A percentile compares a stretch with the other conserved stretches of the same genome.
phyloP scores from a whole-genome alignment of 495 filamentous ascomycete species.

The Friedmanniomyces simplex region DNA sequence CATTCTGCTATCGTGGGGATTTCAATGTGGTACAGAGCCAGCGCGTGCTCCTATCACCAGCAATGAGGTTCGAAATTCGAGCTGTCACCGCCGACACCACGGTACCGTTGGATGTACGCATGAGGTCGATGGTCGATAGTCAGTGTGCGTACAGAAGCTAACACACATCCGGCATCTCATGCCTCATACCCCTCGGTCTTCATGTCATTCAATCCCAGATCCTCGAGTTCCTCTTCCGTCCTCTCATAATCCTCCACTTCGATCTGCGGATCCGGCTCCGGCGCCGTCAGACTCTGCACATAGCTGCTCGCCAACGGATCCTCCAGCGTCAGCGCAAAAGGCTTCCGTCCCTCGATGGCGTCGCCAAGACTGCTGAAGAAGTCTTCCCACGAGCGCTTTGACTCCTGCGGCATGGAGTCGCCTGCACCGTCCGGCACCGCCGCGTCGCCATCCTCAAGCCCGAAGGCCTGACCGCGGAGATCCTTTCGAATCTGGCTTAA shows the following conservation, averaged over 20 bases:
- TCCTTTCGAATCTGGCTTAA: conserved; percentile 90
- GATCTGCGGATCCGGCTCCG: conserved; percentile 69
- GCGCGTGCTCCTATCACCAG: no score
- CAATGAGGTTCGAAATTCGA: no score
- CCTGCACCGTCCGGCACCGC: conserved; percentile 43
- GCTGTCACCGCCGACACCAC: no score
- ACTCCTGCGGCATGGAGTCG: conserved; percentile 57
- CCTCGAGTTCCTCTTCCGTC: conserved; percentile 82
- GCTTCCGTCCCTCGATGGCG: conserved; percentile 70
- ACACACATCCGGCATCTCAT: conserved; percentile 11
- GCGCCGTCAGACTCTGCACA: conserved; percentile 71
- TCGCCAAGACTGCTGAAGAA: conserved; percentile 69
- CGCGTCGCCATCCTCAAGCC: conserved; percentile 39
- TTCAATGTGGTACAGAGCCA: no score
- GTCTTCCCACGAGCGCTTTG: conserved; percentile 59
- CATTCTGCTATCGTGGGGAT: no score
- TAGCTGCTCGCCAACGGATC: conserved; percentile 89
- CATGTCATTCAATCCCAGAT: conserved; percentile 83
- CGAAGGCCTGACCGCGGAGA: conserved; percentile 71
- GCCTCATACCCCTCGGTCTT: conserved; percentile 79
- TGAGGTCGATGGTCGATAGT: not conserved
- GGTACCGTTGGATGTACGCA: not conserved
- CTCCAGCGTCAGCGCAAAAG: conserved; percentile 76
- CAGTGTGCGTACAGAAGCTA: not conserved
- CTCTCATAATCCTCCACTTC: conserved; percentile 74